Evolutionary conservation across 257 asterid genomes (phyloP).

Genomic region (Primulina huaijiensis): DNA sequence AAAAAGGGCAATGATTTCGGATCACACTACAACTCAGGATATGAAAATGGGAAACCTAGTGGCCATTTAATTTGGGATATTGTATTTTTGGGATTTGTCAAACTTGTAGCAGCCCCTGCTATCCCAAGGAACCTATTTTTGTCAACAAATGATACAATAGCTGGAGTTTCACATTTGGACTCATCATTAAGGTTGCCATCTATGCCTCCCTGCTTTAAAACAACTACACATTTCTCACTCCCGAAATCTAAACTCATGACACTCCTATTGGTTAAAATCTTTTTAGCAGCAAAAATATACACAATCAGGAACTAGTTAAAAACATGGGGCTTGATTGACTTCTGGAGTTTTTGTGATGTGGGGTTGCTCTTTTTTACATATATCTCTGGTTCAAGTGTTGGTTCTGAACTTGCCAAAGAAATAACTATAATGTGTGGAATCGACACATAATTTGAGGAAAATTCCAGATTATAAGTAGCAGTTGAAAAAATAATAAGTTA

Average conservation of each 20-base stretch:
- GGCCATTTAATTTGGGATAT: constrained; percentile 85
- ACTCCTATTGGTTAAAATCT: too few relatives aligned
- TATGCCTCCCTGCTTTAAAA: constrained; percentile 90
- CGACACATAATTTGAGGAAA: too few relatives aligned
- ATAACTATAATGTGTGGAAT: too few relatives aligned
- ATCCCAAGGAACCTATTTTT: constrained; percentile 96
- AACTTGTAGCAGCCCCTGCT: constrained; percentile 91
- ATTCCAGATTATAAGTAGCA: too few relatives aligned
- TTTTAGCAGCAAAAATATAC: too few relatives aligned
- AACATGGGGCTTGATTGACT: too few relatives aligned
- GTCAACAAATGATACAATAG: constrained; percentile 88
- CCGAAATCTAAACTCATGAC: constrained; percentile 97
- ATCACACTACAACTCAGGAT: constrained; percentile 85
- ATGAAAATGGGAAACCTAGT: constrained; percentile 73
- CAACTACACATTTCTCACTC: constrained; percentile 86
- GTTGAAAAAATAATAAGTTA: too few relatives aligned
- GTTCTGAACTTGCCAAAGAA: too few relatives aligned
- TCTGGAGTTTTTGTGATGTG: too few relatives aligned
- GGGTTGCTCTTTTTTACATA: too few relatives aligned
- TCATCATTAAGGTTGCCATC: constrained; percentile 92
- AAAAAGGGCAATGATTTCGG: constrained; percentile 67
- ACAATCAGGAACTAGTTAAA: too few relatives aligned
- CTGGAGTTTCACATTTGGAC: constrained; percentile 87
- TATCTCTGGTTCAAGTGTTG: too few relatives aligned
- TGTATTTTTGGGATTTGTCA: constrained; percentile 92